A percentile compares a stretch with the other conserved stretches of the same genome.
These are phyloP conservation scores for Aureobasidium lini DNA, from an alignment of 2,329 filamentous ascomycete species.

Conservation along the genomic window DNA sequence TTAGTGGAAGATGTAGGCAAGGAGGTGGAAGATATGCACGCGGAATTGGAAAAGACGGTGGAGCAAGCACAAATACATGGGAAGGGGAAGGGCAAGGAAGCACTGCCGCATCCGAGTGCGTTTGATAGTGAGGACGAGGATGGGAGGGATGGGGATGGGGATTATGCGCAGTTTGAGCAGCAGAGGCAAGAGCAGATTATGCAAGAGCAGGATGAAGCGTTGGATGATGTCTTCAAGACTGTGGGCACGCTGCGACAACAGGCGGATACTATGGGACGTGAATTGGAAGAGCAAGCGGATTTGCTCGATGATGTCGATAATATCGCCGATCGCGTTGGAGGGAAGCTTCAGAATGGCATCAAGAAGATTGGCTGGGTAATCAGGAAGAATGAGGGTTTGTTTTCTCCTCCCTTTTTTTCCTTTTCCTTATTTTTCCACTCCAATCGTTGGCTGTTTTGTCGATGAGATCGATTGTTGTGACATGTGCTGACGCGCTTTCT, in stretches of 20 bases:
- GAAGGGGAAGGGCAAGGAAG: slow-evolving; percentile 37
- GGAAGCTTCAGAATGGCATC: slow-evolving; percentile 77
- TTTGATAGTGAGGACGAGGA: slow-evolving; percentile 39
- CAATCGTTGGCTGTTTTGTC: not conserved
- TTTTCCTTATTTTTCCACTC: not conserved
- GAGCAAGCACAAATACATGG: slow-evolving; percentile 29
- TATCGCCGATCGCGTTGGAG: slow-evolving; percentile 78
- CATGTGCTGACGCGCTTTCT: not conserved
- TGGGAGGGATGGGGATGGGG: slow-evolving; percentile 54
- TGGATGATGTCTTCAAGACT: slow-evolving; percentile 87
- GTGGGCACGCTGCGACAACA: slow-evolving; percentile 86
- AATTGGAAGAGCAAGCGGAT: slow-evolving; percentile 88
- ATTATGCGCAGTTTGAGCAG: slow-evolving; percentile 62
- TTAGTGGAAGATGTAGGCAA: slow-evolving; percentile 83
- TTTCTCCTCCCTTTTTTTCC: not conserved
- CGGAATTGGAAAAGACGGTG: slow-evolving; percentile 62
- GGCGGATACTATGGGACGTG: slow-evolving; percentile 91
- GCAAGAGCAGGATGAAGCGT: slow-evolving; percentile 85
- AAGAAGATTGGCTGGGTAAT: slow-evolving; percentile 81
- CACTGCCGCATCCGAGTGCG: slow-evolving; percentile 53
- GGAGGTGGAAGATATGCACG: slow-evolving; percentile 83
- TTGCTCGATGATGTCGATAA: slow-evolving; percentile 81
- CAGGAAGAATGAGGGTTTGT: slow-evolving; percentile 75
- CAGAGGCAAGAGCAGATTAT: slow-evolving; percentile 87
- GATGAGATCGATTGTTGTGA: no score